A percentile compares a stretch with the other conserved stretches of the same genome.
These are phyloP conservation scores for Cladosporium colombiae DNA, from an alignment of 2,329 filamentous ascomycete genomes.

Conservation along the genomic window DNA sequence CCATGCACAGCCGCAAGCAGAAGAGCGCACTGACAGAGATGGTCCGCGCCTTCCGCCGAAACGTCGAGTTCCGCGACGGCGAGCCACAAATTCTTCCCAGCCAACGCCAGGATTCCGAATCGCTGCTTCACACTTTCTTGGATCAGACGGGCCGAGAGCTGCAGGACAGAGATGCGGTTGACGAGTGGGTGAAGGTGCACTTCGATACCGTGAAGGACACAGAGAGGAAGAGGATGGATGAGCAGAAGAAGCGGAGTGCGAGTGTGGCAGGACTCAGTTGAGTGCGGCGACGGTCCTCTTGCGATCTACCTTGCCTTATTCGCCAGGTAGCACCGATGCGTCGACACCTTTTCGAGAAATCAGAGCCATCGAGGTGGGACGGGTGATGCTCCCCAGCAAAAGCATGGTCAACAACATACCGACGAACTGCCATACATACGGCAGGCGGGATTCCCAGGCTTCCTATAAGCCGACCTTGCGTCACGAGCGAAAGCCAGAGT, in stretches of 20 bases:
- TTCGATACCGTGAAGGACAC: neutral
- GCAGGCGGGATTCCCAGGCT: neutral
- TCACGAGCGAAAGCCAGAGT: too few relatives aligned
- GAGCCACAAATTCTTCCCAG: conserved; percentile 21
- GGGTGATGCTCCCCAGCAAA: too few relatives aligned
- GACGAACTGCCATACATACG: neutral
- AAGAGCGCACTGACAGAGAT: conserved; percentile 32
- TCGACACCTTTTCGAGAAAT: too few relatives aligned
- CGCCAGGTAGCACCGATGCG: too few relatives aligned
- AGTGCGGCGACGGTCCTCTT: too few relatives aligned
- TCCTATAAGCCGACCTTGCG: neutral
- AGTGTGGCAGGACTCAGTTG: too few relatives aligned
- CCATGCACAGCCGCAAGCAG: conserved; percentile 22
- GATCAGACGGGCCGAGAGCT: conserved; percentile 19
- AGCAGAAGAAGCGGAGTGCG: neutral
- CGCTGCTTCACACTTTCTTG: conserved; percentile 27
- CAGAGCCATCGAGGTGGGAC: too few relatives aligned
- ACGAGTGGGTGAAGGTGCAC: conserved; percentile 24
- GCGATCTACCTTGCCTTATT: too few relatives aligned
- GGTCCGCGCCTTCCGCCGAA: conserved; percentile 33
- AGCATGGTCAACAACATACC: too few relatives aligned
- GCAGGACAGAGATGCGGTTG: conserved; percentile 21
- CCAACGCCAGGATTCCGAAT: conserved; percentile 28
- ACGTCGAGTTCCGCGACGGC: conserved; percentile 24
- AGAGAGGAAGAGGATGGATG: neutral